A percentile compares a stretch with the other conserved stretches of the same genome.
Evolutionary conservation across 768 basidiomycete species (phyloP).

Genomic region (Kwoniella sp.): DNA sequence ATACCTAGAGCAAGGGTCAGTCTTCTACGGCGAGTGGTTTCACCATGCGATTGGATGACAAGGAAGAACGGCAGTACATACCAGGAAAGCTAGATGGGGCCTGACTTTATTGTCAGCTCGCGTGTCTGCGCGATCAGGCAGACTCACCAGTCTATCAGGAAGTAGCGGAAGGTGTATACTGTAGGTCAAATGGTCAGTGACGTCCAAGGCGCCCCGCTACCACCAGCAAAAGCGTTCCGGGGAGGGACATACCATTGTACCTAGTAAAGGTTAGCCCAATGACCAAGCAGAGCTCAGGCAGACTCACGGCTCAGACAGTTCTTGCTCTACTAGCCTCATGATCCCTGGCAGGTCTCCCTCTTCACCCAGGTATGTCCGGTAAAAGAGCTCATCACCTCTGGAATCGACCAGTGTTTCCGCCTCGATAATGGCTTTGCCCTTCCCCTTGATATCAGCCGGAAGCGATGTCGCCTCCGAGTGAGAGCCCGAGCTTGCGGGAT

Average conservation of each 20-base stretch:
- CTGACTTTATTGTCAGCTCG: conserved; percentile 52
- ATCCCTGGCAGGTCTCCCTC: conserved; percentile 58
- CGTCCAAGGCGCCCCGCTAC: background rate
- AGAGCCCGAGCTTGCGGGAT: background rate
- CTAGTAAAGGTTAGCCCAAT: conserved; percentile 4
- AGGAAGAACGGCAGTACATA: conserved; percentile 8
- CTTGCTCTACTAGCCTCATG: conserved; percentile 81
- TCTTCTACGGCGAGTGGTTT: conserved; percentile 1
- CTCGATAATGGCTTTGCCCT: conserved; percentile 6
- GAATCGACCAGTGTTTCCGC: conserved; percentile 1
- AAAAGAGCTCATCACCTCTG: conserved; percentile 29
- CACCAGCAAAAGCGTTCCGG: background rate
- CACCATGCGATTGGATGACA: too few relatives aligned
- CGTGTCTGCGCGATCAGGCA: background rate
- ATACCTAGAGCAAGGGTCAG: conserved; percentile 54
- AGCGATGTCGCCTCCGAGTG: too few relatives aligned
- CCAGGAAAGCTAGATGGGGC: conserved; percentile 81
- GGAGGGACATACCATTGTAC: conserved; percentile 34
- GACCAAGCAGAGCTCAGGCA: background rate
- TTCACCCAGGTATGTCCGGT: conserved; percentile 30
- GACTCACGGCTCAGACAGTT: conserved; percentile 93
- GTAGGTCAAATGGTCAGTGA: background rate
- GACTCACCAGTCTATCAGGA: conserved; percentile 87
- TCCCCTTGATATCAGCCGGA: background rate
- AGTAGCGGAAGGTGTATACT: conserved; percentile 89